These are phyloP conservation scores for Dictyostelium capitatum DNA, from an alignment of 78 protist species.

Conservation along the genomic window DNA sequence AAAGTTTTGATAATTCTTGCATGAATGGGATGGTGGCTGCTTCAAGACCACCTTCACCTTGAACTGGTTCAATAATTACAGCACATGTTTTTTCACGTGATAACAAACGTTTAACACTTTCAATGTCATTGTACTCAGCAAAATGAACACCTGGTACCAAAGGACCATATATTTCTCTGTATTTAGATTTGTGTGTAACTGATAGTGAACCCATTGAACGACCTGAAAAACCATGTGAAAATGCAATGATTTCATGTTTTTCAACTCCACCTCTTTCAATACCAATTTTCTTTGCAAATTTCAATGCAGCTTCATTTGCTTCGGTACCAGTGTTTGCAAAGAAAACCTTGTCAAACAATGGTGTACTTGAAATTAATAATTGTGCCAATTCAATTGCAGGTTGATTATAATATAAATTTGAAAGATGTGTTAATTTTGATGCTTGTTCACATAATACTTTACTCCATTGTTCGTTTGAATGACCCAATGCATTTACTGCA, in stretches of 20 bases:
- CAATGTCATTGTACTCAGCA: slow-evolving; percentile 73
- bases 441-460: slow-evolving; percentile 57
- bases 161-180: slow-evolving; percentile 83
- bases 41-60: slow-evolving; percentile 90
- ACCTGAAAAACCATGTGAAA: slow-evolving; percentile 88
- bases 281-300: slow-evolving; percentile 85
- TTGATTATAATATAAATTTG: slow-evolving; percentile 80
- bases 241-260: slow-evolving; percentile 74
- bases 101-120: slow-evolving; percentile 32
- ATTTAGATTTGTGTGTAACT: slow-evolving; percentile 70
- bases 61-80: slow-evolving; percentile 89
- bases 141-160: slow-evolving; percentile 82
- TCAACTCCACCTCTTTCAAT: slow-evolving; percentile 3
- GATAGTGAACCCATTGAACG: slow-evolving; percentile 87
- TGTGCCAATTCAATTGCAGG: slow-evolving; percentile 83
- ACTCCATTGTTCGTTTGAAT: slow-evolving; percentile 49
- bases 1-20: slow-evolving; percentile 29
- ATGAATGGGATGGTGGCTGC: slow-evolving; percentile 72
- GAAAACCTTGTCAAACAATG: slow-evolving; percentile 62
- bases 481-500: slow-evolving; percentile 88
- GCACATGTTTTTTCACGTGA: slow-evolving; percentile 48
- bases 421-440: slow-evolving; percentile 52
- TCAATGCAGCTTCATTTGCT: slow-evolving; percentile 89
- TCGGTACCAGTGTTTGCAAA: slow-evolving; percentile 92
- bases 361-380: slow-evolving; percentile 27